A percentile compares a stretch with the other conserved stretches of the same genome.
These are phyloP conservation scores for Leccinum longicurvipes DNA, from an alignment of 768 basidiomycete genomes.

Conservation along the genomic window DNA sequence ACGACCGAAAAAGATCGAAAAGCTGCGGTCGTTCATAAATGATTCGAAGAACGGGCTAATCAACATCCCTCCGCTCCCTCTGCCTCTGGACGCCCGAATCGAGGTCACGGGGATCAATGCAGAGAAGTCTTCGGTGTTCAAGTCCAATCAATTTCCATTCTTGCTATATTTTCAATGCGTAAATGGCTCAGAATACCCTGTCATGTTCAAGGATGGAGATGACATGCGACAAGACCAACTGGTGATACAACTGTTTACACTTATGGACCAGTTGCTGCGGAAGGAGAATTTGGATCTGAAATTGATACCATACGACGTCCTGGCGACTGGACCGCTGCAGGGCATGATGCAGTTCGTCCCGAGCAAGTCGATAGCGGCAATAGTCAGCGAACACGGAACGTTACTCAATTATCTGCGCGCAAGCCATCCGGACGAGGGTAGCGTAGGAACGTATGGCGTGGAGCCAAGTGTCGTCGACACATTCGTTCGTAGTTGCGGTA, in stretches of 20 bases:
- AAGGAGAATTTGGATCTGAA: constrained; percentile 96
- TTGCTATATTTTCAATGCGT: constrained; percentile 86
- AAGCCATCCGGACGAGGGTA: constrained; percentile 90
- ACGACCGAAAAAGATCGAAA: constrained; percentile 96
- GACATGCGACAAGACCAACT: constrained; percentile 99
- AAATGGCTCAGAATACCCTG: constrained; percentile 82
- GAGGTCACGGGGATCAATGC: constrained; percentile 83
- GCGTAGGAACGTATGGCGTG: constrained; percentile 92
- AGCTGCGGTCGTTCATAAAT: constrained; percentile 76
- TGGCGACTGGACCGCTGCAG: constrained; percentile 88
- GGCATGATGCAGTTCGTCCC: constrained; percentile 97
- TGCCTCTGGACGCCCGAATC: constrained; percentile 87
- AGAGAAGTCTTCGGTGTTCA: constrained; percentile 95
- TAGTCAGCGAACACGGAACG: constrained; percentile 88
- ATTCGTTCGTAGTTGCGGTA: constrained; percentile 95
- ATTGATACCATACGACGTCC: constrained; percentile 85
- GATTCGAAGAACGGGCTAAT: constrained; percentile 86
- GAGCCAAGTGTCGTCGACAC: constrained; percentile 93
- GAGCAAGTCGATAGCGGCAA: constrained; percentile 92
- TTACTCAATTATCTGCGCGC: constrained; percentile 85
- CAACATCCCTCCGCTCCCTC: constrained; percentile 74
- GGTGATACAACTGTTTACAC: constrained; percentile 95
- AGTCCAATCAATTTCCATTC: constrained; percentile 92
- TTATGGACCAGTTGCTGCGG: constrained; percentile 91
- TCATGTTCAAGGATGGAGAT: constrained; percentile 99